Evolutionary conservation across 192 early-diverging fungal genomes (phyloP).

Genomic region (Lunasporangiospora selenospora): DNA sequence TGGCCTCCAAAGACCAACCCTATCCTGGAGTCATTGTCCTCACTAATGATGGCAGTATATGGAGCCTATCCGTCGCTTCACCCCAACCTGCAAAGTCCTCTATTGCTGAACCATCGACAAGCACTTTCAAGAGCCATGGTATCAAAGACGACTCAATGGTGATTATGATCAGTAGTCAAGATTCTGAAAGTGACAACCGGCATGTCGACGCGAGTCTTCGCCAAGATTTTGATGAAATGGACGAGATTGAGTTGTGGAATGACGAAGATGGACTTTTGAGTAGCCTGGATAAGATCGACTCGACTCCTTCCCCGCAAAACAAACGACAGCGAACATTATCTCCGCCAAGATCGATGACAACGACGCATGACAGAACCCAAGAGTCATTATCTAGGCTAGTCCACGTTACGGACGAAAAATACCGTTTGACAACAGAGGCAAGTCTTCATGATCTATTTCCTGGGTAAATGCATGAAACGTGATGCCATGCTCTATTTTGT

Average conservation of each 20-base stretch:
- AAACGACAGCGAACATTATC: conserved; percentile 16
- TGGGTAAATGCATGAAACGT: too few relatives aligned
- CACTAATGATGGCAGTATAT: conserved; percentile 20
- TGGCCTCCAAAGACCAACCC: not conserved
- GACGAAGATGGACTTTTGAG: conserved; percentile 28
- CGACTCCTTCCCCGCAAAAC: not conserved
- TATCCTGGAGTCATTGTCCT: conserved; percentile 2
- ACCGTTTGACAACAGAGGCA: too few relatives aligned
- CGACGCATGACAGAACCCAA: too few relatives aligned
- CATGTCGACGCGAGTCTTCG: too few relatives aligned
- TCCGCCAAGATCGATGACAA: not conserved
- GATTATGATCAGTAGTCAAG: too few relatives aligned
- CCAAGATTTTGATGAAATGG: too few relatives aligned
- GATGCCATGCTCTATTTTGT: too few relatives aligned
- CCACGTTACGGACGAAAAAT: too few relatives aligned
- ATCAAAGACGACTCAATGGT: conserved; percentile 17
- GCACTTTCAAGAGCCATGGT: conserved; percentile 15
- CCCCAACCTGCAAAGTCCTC: not conserved
- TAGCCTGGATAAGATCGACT: conserved; percentile 6
- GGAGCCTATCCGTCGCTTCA: conserved; percentile 2
- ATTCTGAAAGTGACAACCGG: too few relatives aligned
- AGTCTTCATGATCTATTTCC: too few relatives aligned
- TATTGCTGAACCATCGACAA: not conserved
- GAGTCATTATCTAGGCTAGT: too few relatives aligned
- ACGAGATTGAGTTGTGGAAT: conserved; percentile 34